Evolutionary conservation across 1,284 basidiomycete species (phyloP), one percentile per base, ranked within the genome.

Genomic region (Erythrobasidium hasegawianum): DNA sequence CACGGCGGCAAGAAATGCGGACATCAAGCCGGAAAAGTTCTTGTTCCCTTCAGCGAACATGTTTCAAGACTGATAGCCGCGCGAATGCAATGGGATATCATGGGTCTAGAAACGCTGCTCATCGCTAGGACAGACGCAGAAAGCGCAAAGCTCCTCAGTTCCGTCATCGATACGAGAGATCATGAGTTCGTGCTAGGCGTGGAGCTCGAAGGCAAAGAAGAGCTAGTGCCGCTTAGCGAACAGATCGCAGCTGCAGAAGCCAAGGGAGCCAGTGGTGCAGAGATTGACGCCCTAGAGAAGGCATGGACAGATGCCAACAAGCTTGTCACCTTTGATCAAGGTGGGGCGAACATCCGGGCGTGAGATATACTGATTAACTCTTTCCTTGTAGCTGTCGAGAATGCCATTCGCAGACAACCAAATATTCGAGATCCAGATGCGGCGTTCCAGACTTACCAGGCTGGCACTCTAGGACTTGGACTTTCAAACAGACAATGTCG

Each of bases 1-100:
- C 90, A 92, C 70, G 92, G 91, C 40, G 88, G 90, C 49, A 92
- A 92, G 80, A 92, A 92, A 84, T 95, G 91, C 75, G 91, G 91
- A 18, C 91, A 95, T 79, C 83, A 93, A 74, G 88, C 87, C n/a
- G 91, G 91, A 65, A 95, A 95, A 78, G 90, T 95, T 47, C 83
- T 95, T 64, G 91, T 95, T 1, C 91, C 91, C 14, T 86, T 88
- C 2, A 89, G 88, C 10, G 87, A 89, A 22, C 91, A 94, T 75
- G 81, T 90, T 69, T 87, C 88, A 56, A 86, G 92, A 39, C 83
- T 95, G 62, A 82, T 90, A 70, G 84, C 90, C 13, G 82, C 88
- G 38, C 87, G 91, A 27, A 90, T 93, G 81, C 90, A 92, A 77
- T 85, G 90, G 71, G 91, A 95, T 77, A 80, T 95, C 66, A 81